phyloP scores from a whole-genome alignment of 805 yeast genomes.

The Priceomyces medius region DNA sequence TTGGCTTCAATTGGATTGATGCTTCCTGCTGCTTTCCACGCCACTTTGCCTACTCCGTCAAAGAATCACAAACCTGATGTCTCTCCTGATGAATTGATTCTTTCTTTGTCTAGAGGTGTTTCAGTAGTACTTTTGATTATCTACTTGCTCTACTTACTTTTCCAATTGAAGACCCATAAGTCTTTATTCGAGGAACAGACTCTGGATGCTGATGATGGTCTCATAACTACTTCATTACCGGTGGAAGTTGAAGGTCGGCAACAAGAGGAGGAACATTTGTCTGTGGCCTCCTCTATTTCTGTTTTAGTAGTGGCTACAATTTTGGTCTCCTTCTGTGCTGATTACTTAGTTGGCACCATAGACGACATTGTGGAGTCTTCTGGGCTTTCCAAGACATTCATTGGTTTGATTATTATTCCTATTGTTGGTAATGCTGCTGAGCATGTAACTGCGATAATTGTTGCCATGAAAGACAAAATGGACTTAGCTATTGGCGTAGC shows the following conservation, averaged over 20 bases:
- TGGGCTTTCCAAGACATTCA: slow-evolving; percentile 90
- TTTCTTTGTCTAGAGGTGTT: slow-evolving; percentile 82
- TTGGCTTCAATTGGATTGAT: slow-evolving; percentile 84
- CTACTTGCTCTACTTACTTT: slow-evolving; percentile 74
- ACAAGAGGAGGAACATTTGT: slow-evolving; percentile 41
- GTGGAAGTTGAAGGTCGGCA: slow-evolving; percentile 15
- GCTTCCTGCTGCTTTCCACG: slow-evolving; percentile 95
- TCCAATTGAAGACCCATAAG: slow-evolving; percentile 88
- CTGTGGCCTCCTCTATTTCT: slow-evolving; percentile 52
- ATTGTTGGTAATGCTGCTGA: slow-evolving; percentile 99
- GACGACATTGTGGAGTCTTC: slow-evolving; percentile 82
- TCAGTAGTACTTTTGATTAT: slow-evolving; percentile 73
- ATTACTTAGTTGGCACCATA: slow-evolving; percentile 88
- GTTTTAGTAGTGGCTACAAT: slow-evolving; percentile 66
- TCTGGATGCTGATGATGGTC: slow-evolving; percentile 35
- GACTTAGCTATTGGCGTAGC: slow-evolving; percentile 97
- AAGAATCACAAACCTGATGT: slow-evolving; percentile 36
- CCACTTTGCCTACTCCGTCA: slow-evolving; percentile 57
- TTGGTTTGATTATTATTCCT: slow-evolving; percentile 90
- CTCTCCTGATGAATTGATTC: slow-evolving; percentile 47
- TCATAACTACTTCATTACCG: slow-evolving; percentile 30
- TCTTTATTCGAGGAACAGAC: slow-evolving; percentile 61
- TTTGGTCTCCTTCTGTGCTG: slow-evolving; percentile 87
- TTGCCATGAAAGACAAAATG: slow-evolving; percentile 95
- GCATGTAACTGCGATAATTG: slow-evolving; percentile 94